Evolutionary conservation across 2,329 filamentous ascomycete species (phyloP).

Genomic region (Pseudocercospora cruenta): DNA sequence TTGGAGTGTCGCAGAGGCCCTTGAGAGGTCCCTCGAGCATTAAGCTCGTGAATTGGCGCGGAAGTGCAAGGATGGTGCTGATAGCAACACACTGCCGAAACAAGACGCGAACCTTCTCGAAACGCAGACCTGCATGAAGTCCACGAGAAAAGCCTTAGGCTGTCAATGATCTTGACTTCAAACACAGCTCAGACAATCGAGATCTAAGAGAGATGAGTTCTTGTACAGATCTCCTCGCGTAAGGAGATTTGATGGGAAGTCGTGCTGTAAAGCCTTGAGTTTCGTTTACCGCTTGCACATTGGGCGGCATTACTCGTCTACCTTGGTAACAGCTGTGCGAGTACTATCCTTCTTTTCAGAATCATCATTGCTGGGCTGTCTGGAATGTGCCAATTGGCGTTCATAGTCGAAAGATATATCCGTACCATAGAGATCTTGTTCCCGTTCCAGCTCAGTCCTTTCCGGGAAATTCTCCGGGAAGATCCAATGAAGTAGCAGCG

Average conservation of each 20-base stretch:
- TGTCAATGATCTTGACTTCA: background rate
- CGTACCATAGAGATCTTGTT: constrained; percentile 1
- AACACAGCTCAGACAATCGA: background rate
- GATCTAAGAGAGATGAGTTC: background rate
- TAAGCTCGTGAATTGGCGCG: background rate
- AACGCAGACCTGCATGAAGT: background rate
- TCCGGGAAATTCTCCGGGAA: constrained; percentile 6
- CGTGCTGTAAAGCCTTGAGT: background rate
- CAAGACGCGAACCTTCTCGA: background rate
- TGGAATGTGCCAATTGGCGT: background rate
- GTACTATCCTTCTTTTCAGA: background rate
- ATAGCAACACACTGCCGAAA: background rate
- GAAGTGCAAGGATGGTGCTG: background rate
- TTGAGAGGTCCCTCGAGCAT: background rate
- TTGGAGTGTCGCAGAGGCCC: background rate
- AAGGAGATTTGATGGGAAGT: background rate
- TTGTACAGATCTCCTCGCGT: background rate
- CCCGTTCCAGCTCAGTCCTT: constrained; percentile 1
- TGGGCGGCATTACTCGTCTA: background rate
- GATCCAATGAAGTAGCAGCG: constrained; percentile 9
- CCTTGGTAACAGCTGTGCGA: background rate
- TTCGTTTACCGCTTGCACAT: background rate
- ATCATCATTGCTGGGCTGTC: background rate
- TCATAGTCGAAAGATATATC: background rate
- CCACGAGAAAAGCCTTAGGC: background rate